Evolutionary conservation across 495 filamentous ascomycete genomes (phyloP).

Genomic region (Podospora pseudocomata): DNA sequence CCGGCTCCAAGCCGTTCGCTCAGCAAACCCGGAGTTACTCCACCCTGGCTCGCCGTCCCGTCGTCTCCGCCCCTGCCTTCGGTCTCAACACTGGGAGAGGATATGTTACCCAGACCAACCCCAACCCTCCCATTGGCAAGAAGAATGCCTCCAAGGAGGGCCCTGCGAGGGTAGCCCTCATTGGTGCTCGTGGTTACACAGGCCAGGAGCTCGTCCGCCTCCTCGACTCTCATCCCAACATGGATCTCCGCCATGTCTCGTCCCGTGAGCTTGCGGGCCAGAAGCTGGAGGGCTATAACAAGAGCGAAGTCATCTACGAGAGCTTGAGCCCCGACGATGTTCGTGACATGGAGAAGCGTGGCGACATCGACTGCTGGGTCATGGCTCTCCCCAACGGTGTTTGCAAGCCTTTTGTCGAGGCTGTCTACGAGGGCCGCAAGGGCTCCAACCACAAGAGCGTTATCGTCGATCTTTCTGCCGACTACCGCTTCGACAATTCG

Average conservation of each 20-base stretch:
- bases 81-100: slow-evolving; percentile 40
- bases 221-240: slow-evolving; percentile 86
- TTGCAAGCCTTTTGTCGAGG: slow-evolving; percentile 93
- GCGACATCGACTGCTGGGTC: slow-evolving; percentile 97
- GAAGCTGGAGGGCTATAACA: slow-evolving; percentile 85
- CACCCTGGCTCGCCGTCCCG: slow-evolving; percentile 46
- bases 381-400: slow-evolving; percentile 98
- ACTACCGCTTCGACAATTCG: slow-evolving; percentile 84
- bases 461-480: slow-evolving; percentile 90
- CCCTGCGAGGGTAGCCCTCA: slow-evolving; percentile 82
- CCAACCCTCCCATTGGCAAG: slow-evolving; percentile 93
- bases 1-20: slow-evolving; percentile 39
- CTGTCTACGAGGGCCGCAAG: slow-evolving; percentile 68
- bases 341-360: slow-evolving; percentile 80
- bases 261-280: slow-evolving; percentile 90
- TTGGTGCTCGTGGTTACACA: slow-evolving; percentile 94
- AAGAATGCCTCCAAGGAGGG: slow-evolving; percentile 81
- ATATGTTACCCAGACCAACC: slow-evolving; percentile 78
- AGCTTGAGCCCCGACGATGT: slow-evolving; percentile 88
- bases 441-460: slow-evolving; percentile 62
- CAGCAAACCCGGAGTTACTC: slow-evolving; percentile 68
- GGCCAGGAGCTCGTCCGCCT: slow-evolving; percentile 89
- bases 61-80: slow-evolving; percentile 20
- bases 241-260: slow-evolving; percentile 91
- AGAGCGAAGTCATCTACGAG: slow-evolving; percentile 91